phyloP scores from a whole-genome alignment of 805 yeast species.

The Vanderwaltozyma tropicalis region DNA sequence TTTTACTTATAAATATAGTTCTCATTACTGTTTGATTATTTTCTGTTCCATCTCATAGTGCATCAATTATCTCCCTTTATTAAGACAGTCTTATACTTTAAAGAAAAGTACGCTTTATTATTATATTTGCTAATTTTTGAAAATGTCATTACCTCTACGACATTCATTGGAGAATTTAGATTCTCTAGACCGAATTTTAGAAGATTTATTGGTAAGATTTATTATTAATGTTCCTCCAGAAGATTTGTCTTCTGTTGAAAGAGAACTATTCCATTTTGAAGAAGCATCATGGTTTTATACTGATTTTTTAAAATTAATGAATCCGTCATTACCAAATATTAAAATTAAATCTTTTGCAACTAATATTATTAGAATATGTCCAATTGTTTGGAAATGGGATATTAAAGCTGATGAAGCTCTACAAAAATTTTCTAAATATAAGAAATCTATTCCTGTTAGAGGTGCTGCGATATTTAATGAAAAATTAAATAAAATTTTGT shows the following conservation, averaged over 20 bases:
- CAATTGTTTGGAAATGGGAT: slow-evolving; percentile 76
- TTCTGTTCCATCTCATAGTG: no score
- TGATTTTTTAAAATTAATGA: slow-evolving; percentile 65
- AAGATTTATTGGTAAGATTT: slow-evolving; percentile 82
- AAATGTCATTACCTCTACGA: slow-evolving; percentile 51
- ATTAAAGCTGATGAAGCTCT: slow-evolving; percentile 67
- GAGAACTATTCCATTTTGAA: slow-evolving; percentile 88
- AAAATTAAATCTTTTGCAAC: slow-evolving; percentile 70
- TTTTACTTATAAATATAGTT: no score
- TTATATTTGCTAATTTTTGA: neutral
- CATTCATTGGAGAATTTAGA: slow-evolving; percentile 46
- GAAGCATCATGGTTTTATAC: slow-evolving; percentile 98
- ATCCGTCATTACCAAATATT: slow-evolving; percentile 66
- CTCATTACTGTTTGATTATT: no score
- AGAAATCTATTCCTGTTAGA: slow-evolving; percentile 85
- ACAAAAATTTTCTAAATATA: slow-evolving; percentile 70
- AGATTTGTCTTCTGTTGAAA: slow-evolving; percentile 53
- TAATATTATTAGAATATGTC: slow-evolving; percentile 56
- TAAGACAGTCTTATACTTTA: no score
- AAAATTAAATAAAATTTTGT: slow-evolving; percentile 54
- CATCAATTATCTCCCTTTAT: no score
- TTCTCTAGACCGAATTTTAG: slow-evolving; percentile 62
- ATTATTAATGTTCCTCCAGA: slow-evolving; percentile 87
- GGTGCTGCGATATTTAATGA: slow-evolving; percentile 84
- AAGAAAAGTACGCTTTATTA: no score